Evolutionary conservation across 176 grass and related monocot species (phyloP), one percentile per base, ranked within the genome.

Genomic region (Microstegium vimineum): DNA sequence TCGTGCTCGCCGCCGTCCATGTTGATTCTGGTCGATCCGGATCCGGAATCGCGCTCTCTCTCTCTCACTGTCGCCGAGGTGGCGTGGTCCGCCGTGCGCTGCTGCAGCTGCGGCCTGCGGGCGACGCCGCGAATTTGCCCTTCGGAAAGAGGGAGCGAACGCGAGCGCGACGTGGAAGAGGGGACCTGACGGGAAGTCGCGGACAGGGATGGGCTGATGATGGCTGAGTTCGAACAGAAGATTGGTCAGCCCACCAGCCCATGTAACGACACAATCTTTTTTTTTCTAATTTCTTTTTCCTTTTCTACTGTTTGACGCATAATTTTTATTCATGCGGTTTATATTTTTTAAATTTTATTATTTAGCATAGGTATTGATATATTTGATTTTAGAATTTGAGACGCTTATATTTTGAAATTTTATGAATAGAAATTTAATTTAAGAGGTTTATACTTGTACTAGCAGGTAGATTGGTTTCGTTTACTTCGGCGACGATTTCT

Each of bases 1-100:
- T 49, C 77, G 57, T 76, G 70, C 77, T 81, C 82, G 20, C 52
- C 64, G 71, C 36, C 46, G 60, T 90, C 83, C 88, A 90, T 89
- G 40, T 27, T 42, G 10, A 11, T 18, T 17, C 42, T 47, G 16
- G 14, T 32, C 16, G 71, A 73, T 5, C 15, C 47, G 17, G 49
- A 20, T 14, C 40, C 11, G 41, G 41, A 18, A 26, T 46, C 23
- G 26, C 40, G 30, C 67, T 0, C 40, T 46, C 67, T 0, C 37
- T 42, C 2, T 20, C 66, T 69, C 36, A 1, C 22, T 70, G 51
- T n/a, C 67, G 36, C 22, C 38, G 37, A 38, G 68, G 41, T 41
- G 68, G 37, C 37, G 68, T 70, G 37, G 36, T 12, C 20, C 52
- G 52, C 52, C 8, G 52, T 56, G 20, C 52, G 47, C 49, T 8